Evolutionary conservation across 2,329 filamentous ascomycete species (phyloP), one percentile per base, ranked within the genome.

Genomic region (Penicillium sumatraense): DNA sequence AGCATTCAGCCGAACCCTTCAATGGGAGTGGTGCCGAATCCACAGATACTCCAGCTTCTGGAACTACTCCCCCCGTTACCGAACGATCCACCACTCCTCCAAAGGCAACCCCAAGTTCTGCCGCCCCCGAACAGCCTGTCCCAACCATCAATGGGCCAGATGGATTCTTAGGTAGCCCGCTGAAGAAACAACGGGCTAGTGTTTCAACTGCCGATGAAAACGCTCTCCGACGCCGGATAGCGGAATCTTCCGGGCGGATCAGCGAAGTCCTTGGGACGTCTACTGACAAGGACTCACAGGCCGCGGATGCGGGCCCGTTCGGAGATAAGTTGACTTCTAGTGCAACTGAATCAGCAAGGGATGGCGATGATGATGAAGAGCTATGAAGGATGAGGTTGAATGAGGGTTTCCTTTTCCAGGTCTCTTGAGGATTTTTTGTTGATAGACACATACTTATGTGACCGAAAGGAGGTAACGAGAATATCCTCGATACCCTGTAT

Each of bases 1-100:
- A 86, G 66, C 86, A 87, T 67, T 88, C 86, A 10, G 80, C 83
- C 16, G 86, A 87, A 55, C 82, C 83, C 2, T 58, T 75, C 26
- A 70, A 80, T 14, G 71, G 70, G 49, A 77, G 59, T 21, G 67
- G 54, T 5, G 64, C 58, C 20, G 68, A 66, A 21, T 67, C 74
- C 31, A 70, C 72, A 18, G 76, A 69, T 49, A 75, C 75, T 9
- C 67, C 70, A 5, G 71, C 66, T 26, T 66, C 75, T n/a, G 70
- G 68, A 27, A 72, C 69, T 4, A 74, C 75, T 3, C 73, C 71
- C 13, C 72, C 69, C 40, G 68, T 63, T 24, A 64, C 64, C 4
- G 70, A 68, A 40, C 65, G 70, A n/a, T 69, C 72, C 27, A 71
- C 66, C 4, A 73, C 75, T 10, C 72, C 74, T 14, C 75, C 75